A percentile compares a stretch with the other conserved stretches of the same genome.
Conservation (phyloP, 2,329 filamentous ascomycete species). For the Arthrobotrys pseudoclavata region DNA sequence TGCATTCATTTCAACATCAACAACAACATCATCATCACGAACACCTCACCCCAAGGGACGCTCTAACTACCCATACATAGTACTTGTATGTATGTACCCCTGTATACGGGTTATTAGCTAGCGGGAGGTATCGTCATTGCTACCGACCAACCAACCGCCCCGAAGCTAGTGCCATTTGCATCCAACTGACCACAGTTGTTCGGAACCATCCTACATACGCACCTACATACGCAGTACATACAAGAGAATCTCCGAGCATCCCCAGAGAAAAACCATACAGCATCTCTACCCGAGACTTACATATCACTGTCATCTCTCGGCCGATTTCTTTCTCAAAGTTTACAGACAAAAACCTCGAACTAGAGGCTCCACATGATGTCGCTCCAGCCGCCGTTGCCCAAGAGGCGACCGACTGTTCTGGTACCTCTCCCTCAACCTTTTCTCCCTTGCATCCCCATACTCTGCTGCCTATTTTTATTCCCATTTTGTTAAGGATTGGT, state of each 20-base stretch:
- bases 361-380: slow-evolving; percentile 46
- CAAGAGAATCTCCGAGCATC: slow-evolving; percentile 14
- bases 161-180: slow-evolving; percentile 18
- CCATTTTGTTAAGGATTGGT: neutral
- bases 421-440: slow-evolving; percentile 66
- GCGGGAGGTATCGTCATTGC: neutral
- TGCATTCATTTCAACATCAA: slow-evolving; percentile 23
- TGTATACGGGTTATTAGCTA: slow-evolving; percentile 1
- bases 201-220: slow-evolving; percentile 11
- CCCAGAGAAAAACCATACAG: neutral
- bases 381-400: slow-evolving; percentile 65
- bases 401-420: slow-evolving; percentile 74
- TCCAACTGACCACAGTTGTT: slow-evolving; percentile 34
- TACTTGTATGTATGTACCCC: neutral
- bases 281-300: slow-evolving; percentile 27
- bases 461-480: slow-evolving; percentile 48
- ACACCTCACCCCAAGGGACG: neutral
- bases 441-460: slow-evolving; percentile 41
- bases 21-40: slow-evolving; percentile 12
- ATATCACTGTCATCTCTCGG: slow-evolving; percentile 10
- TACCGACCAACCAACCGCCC: slow-evolving; percentile 1
- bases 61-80: neutral
- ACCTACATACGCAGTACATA: neutral
- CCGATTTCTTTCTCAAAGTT: slow-evolving; percentile 6
- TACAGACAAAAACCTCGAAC: slow-evolving; percentile 3